Evolutionary conservation across 2,329 filamentous ascomycete genomes (phyloP).

Genomic region (Calonectria leucothoes): DNA sequence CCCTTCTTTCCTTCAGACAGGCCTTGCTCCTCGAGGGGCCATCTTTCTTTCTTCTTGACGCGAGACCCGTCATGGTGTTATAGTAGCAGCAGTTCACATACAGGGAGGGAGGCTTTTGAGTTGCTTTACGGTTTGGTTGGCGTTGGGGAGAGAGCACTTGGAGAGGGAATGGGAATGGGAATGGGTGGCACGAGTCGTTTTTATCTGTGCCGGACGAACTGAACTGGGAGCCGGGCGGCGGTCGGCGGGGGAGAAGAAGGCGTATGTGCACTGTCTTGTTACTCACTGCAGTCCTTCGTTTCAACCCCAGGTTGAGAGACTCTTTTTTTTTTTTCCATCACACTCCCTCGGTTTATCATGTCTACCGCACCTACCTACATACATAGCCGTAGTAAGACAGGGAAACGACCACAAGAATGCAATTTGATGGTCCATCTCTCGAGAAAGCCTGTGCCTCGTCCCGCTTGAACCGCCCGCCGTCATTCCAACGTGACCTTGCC

Average conservation of each 20-base stretch:
- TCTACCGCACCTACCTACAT: not conserved
- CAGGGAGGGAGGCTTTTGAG: conserved; percentile 11
- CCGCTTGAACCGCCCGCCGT: not conserved
- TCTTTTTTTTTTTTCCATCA: not conserved
- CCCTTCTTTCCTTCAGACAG: not conserved
- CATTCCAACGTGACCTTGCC: not conserved
- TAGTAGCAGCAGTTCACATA: conserved; percentile 8
- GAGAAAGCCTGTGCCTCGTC: not conserved
- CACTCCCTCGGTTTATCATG: conserved; percentile 4
- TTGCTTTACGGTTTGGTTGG: not conserved
- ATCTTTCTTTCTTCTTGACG: not conserved
- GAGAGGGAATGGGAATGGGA: not conserved
- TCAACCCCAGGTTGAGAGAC: not conserved
- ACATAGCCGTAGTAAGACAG: not conserved
- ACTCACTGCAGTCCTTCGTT: not conserved
- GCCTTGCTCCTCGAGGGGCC: not conserved
- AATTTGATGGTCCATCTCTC: not conserved
- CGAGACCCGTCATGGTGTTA: not conserved
- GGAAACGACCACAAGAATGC: conserved; percentile 1
- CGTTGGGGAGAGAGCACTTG: not conserved
- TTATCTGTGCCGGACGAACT: not conserved
- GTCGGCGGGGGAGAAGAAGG: not conserved
- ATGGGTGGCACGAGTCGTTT: not conserved
- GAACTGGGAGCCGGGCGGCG: too few species aligned
- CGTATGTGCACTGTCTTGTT: not conserved